Conservation (phyloP, 495 filamentous ascomycete genomes). For the Annulohypoxylon bovei region DNA sequence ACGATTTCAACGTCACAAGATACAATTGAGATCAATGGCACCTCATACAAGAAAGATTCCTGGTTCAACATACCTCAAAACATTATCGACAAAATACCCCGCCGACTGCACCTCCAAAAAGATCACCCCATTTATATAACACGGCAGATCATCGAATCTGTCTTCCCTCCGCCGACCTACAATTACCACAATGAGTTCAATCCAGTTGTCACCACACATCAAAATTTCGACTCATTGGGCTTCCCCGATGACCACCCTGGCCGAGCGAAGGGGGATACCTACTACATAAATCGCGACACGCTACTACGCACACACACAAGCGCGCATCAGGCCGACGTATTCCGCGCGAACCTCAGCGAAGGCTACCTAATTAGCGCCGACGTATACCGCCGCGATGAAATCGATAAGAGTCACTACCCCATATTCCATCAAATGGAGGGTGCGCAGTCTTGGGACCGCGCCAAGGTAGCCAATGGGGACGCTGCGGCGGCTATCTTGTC, state of each 20-base stretch:
- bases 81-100: conserved; percentile 76
- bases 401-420: conserved; percentile 94
- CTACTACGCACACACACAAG: conserved; percentile 92
- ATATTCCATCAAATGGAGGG: conserved; percentile 99
- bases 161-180: conserved; percentile 78
- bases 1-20: conserved; percentile 45
- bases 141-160: conserved; percentile 88
- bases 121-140: conserved; percentile 93
- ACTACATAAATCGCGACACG: conserved; percentile 88
- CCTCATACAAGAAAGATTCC: conserved; percentile 71
- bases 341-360: conserved; percentile 73
- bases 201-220: conserved; percentile 83
- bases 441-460: conserved; percentile 86
- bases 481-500: conserved; percentile 70
- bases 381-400: conserved; percentile 93
- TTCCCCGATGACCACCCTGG: conserved; percentile 92
- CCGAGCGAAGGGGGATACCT: conserved; percentile 87
- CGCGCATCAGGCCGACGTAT: conserved; percentile 90
- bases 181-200: conserved; percentile 78
- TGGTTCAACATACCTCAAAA: conserved; percentile 87
- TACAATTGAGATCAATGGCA: conserved; percentile 66
- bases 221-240: conserved; percentile 96
- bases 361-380: conserved; percentile 95
- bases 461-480: conserved; percentile 63
- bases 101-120: conserved; percentile 83